Evolutionary conservation across 116 monocot species (phyloP), one percentile per base, ranked within the genome.

Genomic region (Trichopus zeylanicus): DNA sequence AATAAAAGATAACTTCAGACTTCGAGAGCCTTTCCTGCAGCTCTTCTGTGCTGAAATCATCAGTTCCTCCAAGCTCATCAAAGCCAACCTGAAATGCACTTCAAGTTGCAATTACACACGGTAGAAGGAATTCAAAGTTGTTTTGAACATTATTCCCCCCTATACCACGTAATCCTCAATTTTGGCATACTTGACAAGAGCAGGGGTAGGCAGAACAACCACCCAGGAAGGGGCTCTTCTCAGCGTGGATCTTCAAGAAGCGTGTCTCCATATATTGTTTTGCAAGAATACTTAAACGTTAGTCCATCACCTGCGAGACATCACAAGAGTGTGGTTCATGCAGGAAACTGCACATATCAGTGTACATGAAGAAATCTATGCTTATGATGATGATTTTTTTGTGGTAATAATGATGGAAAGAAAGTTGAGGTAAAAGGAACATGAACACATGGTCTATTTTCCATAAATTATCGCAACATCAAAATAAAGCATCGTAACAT

Each of bases 211-310:
- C 0, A 97, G 68, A 8, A 97, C 84, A 53, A 80, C 70, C 12
- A 97, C 60, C 69, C 77, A 97, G 59, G 72, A 97, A 97, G 22
- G 90, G 95, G 47, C 81, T 82, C 65, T 97, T 97, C 55, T 97
- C 95, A 26, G 95, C 95, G 75, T 97, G 91, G 68, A 97, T 62
- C 72, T 90, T 97, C 33, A 97, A 49, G 62, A 97, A 97, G 16
- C 91, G 87, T 20, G 95, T 90, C 68, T 97, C 95, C 7, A 87
- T 48, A 64, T 97, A 87, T 53, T 97, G 95, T 53, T 97, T 78
- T 46, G 91, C 90, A 48, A 97, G 84, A 66, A 82, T 74, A 31
- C 61, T 70, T 19, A 97, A 58, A 62, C 91, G 95, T 48, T 97
- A 90, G 70, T 97, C 95, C 77, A 97, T 71, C 38, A 97, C 95